Evolutionary conservation across 2,329 filamentous ascomycete genomes (phyloP).

Genomic region (Sporothrix pallida): DNA sequence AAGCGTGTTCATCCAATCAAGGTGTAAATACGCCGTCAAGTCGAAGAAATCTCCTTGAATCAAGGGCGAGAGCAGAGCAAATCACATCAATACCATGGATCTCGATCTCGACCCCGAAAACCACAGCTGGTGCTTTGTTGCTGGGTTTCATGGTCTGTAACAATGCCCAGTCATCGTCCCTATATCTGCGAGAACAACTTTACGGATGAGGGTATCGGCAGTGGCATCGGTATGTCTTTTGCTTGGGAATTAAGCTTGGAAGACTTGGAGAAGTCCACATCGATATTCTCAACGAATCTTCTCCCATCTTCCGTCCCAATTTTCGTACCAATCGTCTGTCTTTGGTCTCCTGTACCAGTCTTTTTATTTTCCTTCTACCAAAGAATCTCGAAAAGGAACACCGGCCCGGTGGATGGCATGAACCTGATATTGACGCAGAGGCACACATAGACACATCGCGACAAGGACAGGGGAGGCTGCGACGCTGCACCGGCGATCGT

Average conservation of each 20-base stretch:
- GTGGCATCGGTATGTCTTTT: background rate
- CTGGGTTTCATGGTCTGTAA: constrained; percentile 19
- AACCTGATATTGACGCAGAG: constrained; percentile 8
- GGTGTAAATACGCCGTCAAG: background rate
- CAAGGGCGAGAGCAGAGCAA: background rate
- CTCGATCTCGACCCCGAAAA: background rate
- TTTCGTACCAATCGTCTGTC: background rate
- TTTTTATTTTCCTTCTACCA: background rate
- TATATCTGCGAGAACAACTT: background rate
- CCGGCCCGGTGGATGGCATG: constrained; percentile 8
- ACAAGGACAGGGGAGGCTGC: constrained; percentile 25
- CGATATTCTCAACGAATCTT: background rate
- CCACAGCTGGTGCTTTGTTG: background rate
- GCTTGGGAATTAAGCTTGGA: background rate
- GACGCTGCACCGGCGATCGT: constrained; percentile 7
- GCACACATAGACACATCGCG: background rate
- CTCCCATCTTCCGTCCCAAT: background rate
- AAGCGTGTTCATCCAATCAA: background rate
- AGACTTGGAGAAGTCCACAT: background rate
- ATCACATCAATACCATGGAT: background rate
- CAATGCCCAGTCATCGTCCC: background rate
- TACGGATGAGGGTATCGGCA: background rate
- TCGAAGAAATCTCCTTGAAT: background rate
- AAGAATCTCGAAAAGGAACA: background rate
- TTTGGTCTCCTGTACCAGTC: background rate